Base-by-base conservation (phyloP, 1,139 yeast species). In the Hansenula anomala region DNA sequence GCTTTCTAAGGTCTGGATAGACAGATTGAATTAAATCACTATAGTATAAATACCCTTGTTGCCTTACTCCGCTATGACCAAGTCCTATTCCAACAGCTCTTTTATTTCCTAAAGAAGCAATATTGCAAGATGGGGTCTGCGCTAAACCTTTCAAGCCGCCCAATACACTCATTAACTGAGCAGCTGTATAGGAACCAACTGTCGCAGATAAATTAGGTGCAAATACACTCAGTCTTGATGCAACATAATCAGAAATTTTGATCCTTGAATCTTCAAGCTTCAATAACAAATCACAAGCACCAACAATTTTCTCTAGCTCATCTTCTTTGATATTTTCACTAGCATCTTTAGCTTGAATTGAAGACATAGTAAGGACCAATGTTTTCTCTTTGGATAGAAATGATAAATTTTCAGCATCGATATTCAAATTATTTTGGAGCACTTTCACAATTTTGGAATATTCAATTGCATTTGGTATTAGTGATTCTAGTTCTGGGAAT, bases 181-280 rank as follows among this genome's bases (percentile, higher is more conserved):
- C 82, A 0, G 96, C 78, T 0, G 87, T 75, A 4, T 75, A 67
- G 0, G 95, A 67, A 0, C 96, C 95, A 4, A 92, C 69, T 9
- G 92, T 65, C 1, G 78, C 78, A 2, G 87, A 69, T 2, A 87
- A 63, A 56, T 92, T 94, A 1, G 98, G 98, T 0, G 96, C 95
- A 54, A 83, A 51, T 3, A 50, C 50, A 10, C 73, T 62, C 27
- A 87, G 67, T 48, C 79, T 71, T 1, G 68, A 58, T 0, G 90
- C 69, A 15, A 88, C 78, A 49, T 74, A 83, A 1, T 56, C 46
- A 0, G 80, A 69, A 13, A 88, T 67, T 26, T 61, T 58, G 2
- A 47, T 48, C 41, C 75, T 66, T 0, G 78, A 63, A 0, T 58
- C 61, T 36, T 71, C 66, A 14, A 87, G 63, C 13, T 66, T 64